Percentiles rank a stretch among this genome's conserved stretches.
These are phyloP conservation scores for Marchantia polymorpha DNA, from an alignment of 225 moss, liverwort and hornwort species.

Conservation along the genomic window DNA sequence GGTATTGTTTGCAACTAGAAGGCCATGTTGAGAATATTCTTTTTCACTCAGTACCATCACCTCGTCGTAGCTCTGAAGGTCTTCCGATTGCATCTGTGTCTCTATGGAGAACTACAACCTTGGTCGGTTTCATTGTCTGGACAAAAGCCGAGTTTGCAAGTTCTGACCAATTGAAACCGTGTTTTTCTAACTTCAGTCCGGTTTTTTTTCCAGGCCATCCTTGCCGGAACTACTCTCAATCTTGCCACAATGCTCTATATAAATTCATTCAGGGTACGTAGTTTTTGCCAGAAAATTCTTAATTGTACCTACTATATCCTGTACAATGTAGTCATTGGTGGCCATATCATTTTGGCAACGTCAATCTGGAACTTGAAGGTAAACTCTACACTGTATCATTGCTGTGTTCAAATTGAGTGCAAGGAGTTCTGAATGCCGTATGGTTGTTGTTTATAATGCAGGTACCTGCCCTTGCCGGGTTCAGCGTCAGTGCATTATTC, in stretches of 20 bases:
- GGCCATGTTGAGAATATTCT: no score
- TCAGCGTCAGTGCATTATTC: conserved; percentile 80
- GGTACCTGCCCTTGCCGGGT: conserved; percentile 88
- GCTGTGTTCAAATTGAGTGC: neutral
- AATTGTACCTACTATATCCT: neutral
- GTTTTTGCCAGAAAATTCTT: neutral
- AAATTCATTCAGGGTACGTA: conserved; percentile 72
- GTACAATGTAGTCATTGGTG: neutral
- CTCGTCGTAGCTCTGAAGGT: neutral
- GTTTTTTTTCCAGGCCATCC: conserved; percentile 55
- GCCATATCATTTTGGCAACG: neutral
- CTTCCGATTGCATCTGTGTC: neutral
- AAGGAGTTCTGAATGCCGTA: neutral
- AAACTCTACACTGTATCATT: neutral
- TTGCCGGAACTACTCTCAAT: conserved; percentile 89
- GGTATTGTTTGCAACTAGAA: conserved; percentile 35
- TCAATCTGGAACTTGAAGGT: neutral
- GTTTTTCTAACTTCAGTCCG: neutral
- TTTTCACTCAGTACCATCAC: neutral
- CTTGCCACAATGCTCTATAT: conserved; percentile 92
- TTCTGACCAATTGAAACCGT: neutral
- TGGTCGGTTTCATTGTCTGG: neutral
- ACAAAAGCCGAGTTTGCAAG: neutral
- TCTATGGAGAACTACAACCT: neutral
- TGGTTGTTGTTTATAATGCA: conserved; percentile 25